These are phyloP conservation scores for Stentor roeselii DNA, from an alignment of 73 alveolate species.

Conservation along the genomic window DNA sequence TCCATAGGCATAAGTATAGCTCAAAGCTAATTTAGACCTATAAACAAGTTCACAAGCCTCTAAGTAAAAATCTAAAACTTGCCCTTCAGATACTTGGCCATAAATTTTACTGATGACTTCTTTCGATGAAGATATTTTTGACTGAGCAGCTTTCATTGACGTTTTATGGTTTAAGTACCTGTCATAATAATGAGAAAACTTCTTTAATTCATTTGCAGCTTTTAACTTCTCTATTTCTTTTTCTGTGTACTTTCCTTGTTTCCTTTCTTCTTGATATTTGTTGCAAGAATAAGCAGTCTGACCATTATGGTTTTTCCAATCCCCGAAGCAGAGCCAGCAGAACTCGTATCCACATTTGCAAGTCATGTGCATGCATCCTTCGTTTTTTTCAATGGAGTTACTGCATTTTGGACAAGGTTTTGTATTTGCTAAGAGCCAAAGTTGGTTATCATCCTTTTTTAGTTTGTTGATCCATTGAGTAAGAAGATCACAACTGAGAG, in stretches of 20 bases:
- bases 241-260: constrained; percentile 29
- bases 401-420: constrained; percentile 92
- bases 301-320: constrained; percentile 87
- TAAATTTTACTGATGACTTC: background rate
- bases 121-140: background rate
- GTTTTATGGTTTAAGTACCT: constrained; percentile 45
- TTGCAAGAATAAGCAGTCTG: constrained; percentile 64
- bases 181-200: constrained; percentile 49
- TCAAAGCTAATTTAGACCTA: constrained; percentile 48
- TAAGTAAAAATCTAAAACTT: constrained; percentile 38
- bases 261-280: constrained; percentile 47
- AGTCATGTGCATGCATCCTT: constrained; percentile 95
- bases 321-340: constrained; percentile 96
- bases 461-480: constrained; percentile 81
- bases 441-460: constrained; percentile 80
- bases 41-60: constrained; percentile 44
- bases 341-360: constrained; percentile 96
- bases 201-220: constrained; percentile 50
- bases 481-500: constrained; percentile 59
- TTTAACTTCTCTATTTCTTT: constrained; percentile 22
- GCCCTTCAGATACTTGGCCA: background rate
- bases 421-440: constrained; percentile 89
- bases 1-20: constrained; percentile 52
- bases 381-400: constrained; percentile 83
- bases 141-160: constrained; percentile 7